A percentile compares a stretch with the other conserved stretches of the same genome.
Evolutionary conservation across 2,329 filamentous ascomycete species (phyloP).

Genomic region (Neurospora sp.): DNA sequence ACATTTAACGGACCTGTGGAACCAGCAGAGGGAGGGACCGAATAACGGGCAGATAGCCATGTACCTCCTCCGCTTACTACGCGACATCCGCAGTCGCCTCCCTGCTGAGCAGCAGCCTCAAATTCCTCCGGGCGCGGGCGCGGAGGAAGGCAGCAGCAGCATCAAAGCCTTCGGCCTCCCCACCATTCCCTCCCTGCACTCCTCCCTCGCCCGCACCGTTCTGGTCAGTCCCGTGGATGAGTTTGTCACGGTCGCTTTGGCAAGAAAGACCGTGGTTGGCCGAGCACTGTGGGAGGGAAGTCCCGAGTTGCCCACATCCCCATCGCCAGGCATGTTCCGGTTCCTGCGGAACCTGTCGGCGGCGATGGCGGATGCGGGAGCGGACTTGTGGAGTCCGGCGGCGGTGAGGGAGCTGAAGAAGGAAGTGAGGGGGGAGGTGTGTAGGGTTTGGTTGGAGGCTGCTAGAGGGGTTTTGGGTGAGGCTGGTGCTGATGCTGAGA

Average conservation of each 20-base stretch:
- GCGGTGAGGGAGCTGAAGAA: conserved; percentile 55
- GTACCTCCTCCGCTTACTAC: conserved; percentile 63
- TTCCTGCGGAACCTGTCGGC: conserved; percentile 56
- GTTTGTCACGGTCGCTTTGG: conserved; percentile 32
- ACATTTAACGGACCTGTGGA: conserved; percentile 42
- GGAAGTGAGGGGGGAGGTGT: conserved; percentile 41
- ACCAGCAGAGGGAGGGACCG: conserved; percentile 31
- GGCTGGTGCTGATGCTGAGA: too few relatives aligned
- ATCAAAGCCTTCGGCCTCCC: conserved; percentile 47
- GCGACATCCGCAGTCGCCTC: conserved; percentile 61
- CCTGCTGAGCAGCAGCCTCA: conserved; percentile 31
- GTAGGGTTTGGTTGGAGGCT: conserved; percentile 35
- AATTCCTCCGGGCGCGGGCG: not conserved
- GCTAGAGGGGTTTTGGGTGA: conserved; percentile 24
- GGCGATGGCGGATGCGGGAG: conserved; percentile 59
- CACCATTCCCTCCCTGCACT: conserved; percentile 55
- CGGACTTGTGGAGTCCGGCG: conserved; percentile 70
- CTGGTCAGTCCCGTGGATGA: conserved; percentile 37
- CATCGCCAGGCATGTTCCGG: conserved; percentile 63
- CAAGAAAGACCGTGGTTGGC: conserved; percentile 43
- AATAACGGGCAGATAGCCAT: conserved; percentile 44
- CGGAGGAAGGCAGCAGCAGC: conserved; percentile 17
- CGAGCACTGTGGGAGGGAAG: conserved; percentile 62
- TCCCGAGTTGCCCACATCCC: conserved; percentile 65
- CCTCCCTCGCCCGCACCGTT: conserved; percentile 45